Evolutionary conservation across 257 asterid genomes (phyloP), one percentile per base, ranked within the genome.

Genomic region (Jacaranda copaia): DNA sequence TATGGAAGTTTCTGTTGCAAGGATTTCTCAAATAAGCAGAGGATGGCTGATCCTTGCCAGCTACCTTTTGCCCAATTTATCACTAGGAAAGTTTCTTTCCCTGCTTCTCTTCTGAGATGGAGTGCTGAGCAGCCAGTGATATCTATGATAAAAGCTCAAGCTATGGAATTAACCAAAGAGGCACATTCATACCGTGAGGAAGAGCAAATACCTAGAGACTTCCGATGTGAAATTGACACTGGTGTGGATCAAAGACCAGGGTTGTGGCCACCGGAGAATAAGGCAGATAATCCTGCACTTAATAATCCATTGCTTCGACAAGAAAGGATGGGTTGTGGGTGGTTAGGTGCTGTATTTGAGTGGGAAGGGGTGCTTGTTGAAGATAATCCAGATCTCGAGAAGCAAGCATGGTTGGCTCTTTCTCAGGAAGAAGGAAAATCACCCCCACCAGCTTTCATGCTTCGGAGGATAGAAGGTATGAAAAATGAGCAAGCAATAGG

Each of bases 291-390:
- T 61, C 95, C 98, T 8, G 80, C 88, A 0, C 96, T 96, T 65
- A 89, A 85, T 38, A 96, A 96, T 70, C 99, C 99, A 3, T 77
- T 96, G 84, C 94, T 96, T 84, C 84, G 99, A 3, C 99, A 89
- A 56, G 97, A 93, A 71, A 86, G 97, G 72, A 91, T 95, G 98
- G 98, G 99, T 38, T 86, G 95, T 74, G 98, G 99, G 35, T 95
- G 99, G 99, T 80, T 95, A 74, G 97, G 95, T 60, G 99, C 92
- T 65, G 85, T 95, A 78, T 95, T 95, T 63, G 99, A 95, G 78
- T 95, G 96, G 98, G 99, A 95, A 76, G 98, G 99, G 12, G 98
- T 95, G 53, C 36, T 95, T 53, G 87, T 89, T 36, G 98, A 95
- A 63, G 96, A 93, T 35, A 93, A 89, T 76, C 97, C 97, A 0